Evolutionary conservation across 2,329 filamentous ascomycete species (phyloP).

Genomic region (Penicillium sp.): DNA sequence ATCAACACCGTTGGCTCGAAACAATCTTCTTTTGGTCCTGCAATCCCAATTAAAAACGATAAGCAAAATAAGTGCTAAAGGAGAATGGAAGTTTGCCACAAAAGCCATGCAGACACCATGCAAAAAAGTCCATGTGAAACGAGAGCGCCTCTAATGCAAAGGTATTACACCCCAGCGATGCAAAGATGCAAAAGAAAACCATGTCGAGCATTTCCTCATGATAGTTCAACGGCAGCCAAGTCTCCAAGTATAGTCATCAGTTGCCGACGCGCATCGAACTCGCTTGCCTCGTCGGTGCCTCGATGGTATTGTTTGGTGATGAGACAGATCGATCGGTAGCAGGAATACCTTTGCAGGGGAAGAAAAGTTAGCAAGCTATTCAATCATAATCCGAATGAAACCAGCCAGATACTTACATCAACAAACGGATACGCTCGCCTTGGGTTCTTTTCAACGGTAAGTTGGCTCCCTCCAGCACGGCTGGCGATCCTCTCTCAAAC

Average conservation of each 20-base stretch:
- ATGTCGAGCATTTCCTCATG: no score
- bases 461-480: slow-evolving; percentile 36
- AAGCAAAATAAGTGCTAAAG: no score
- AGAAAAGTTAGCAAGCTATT: not conserved
- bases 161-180: no score
- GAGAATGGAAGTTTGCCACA: no score
- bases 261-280: slow-evolving; percentile 35
- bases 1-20: no score
- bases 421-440: slow-evolving; percentile 27
- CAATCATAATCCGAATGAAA: not conserved
- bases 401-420: slow-evolving; percentile 29
- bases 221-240: slow-evolving; percentile 22
- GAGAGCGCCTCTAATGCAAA: no score
- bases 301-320: slow-evolving; percentile 40
- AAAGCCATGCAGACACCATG: no score
- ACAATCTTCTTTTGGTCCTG: no score
- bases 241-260: slow-evolving; percentile 30
- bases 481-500: slow-evolving; percentile 37
- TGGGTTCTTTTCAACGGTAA: slow-evolving; percentile 18
- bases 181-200: slow-evolving; percentile 1
- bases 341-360: slow-evolving; percentile 31
- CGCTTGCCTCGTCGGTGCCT: slow-evolving; percentile 30
- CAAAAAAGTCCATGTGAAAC: no score
- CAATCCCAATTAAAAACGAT: no score
- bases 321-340: slow-evolving; percentile 34